phyloP scores from a whole-genome alignment of 2,329 filamentous ascomycete genomes.

The Ceratocystis albifundus region DNA sequence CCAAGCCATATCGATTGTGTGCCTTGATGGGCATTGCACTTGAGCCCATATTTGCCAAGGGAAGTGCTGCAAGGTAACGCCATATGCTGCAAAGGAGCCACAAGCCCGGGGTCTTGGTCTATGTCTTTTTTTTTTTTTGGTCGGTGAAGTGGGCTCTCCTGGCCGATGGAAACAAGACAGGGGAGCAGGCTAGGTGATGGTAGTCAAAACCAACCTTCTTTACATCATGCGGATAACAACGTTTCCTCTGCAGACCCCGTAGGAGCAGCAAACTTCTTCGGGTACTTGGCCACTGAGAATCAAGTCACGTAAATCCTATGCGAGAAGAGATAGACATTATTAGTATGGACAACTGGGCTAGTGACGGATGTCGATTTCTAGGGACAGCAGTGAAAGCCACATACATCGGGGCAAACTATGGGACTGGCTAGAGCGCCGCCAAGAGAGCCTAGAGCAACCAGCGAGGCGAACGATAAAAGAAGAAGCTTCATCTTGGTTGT shows the following conservation, averaged over 20 bases:
- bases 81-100: neutral
- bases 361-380: neutral
- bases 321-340: too few relatives aligned
- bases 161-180: neutral
- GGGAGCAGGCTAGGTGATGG: neutral
- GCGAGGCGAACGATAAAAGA: neutral
- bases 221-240: constrained; percentile 38
- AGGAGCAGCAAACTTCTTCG: constrained; percentile 43
- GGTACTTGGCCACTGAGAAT: constrained; percentile 40
- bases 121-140: neutral
- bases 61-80: neutral
- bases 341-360: neutral
- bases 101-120: neutral
- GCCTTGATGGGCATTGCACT: neutral
- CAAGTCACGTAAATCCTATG: constrained; percentile 28
- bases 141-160: neutral
- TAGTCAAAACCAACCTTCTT: constrained; percentile 19
- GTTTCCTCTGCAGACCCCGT: constrained; percentile 41
- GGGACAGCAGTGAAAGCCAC: neutral
- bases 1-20: neutral
- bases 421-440: constrained; percentile 15
- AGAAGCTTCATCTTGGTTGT: constrained; percentile 7
- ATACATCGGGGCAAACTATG: constrained; percentile 21
- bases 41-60: neutral
- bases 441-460: neutral